Percentiles rank a stretch among this genome's conserved stretches.
Evolutionary conservation across 2,329 filamentous ascomycete species (phyloP).

Genomic region (Aspergillus unguis): DNA sequence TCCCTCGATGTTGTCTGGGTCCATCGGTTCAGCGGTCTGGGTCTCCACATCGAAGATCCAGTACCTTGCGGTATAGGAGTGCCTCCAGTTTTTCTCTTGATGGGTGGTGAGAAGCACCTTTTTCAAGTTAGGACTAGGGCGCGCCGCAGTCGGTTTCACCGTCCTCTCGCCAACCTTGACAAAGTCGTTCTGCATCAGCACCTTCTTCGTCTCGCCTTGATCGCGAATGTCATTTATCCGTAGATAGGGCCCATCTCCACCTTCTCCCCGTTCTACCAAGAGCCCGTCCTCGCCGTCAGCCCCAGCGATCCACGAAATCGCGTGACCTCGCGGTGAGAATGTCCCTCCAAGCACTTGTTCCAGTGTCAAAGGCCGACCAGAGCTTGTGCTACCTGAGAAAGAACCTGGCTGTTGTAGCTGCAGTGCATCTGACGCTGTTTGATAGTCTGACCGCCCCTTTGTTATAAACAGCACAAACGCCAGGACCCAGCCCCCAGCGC

Average conservation of each 20-base stretch:
- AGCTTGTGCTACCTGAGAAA: constrained; percentile 30
- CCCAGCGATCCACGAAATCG: constrained; percentile 47
- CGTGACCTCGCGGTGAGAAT: constrained; percentile 39
- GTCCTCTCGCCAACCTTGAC: constrained; percentile 60
- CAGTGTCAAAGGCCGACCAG: constrained; percentile 42
- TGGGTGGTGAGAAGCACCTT: constrained; percentile 81
- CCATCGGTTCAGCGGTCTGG: constrained; percentile 72
- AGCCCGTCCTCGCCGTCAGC: constrained; percentile 67
- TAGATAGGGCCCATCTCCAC: constrained; percentile 65
- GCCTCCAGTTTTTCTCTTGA: constrained; percentile 74
- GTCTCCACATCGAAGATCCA: constrained; percentile 88
- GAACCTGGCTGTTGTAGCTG: constrained; percentile 30
- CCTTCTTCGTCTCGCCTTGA: constrained; percentile 50
- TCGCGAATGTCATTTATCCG: constrained; percentile 79
- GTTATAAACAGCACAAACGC: constrained; percentile 44
- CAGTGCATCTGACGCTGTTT: constrained; percentile 25
- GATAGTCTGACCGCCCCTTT: constrained; percentile 31
- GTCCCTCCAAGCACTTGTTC: constrained; percentile 40
- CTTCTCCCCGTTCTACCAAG: constrained; percentile 66
- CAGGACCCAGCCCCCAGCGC: constrained; percentile 45
- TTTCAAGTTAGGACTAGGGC: constrained; percentile 78
- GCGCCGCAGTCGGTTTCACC: constrained; percentile 59
- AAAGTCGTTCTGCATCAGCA: constrained; percentile 67
- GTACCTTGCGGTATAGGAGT: constrained; percentile 82
- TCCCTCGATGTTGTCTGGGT: constrained; percentile 63